Evolutionary conservation across 495 filamentous ascomycete genomes (phyloP).

Genomic region (Penicillium egyptiacum): DNA sequence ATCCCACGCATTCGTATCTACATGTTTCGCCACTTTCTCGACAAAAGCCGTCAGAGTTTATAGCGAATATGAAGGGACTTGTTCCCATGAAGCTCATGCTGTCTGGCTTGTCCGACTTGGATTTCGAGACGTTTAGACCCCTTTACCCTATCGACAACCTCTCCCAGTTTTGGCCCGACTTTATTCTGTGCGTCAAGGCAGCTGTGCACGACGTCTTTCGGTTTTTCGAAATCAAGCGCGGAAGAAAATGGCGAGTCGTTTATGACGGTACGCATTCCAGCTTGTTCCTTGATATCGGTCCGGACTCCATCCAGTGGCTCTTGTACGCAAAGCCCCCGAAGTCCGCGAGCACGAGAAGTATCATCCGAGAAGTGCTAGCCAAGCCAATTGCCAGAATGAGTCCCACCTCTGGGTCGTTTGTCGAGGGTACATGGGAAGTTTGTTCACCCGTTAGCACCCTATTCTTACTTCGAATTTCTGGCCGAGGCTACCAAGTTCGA

Average conservation of each 20-base stretch:
- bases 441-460: constrained; percentile 41
- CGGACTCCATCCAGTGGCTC: constrained; percentile 49
- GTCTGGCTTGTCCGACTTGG: constrained; percentile 30
- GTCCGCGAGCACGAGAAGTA: constrained; percentile 38
- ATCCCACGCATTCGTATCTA: constrained; percentile 55
- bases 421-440: constrained; percentile 55
- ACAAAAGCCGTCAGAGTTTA: constrained; percentile 48
- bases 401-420: constrained; percentile 27
- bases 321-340: constrained; percentile 50
- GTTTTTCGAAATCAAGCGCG: constrained; percentile 48
- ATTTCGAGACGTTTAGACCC: constrained; percentile 25
- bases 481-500: constrained; percentile 22
- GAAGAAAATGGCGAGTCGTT: constrained; percentile 50
- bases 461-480: constrained; percentile 22
- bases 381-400: constrained; percentile 58
- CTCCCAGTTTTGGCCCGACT: constrained; percentile 37
- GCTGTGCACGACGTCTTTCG: constrained; percentile 44
- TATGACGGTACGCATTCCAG: constrained; percentile 51
- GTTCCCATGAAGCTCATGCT: constrained; percentile 51
- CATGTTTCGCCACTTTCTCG: constrained; percentile 27
- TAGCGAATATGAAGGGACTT: constrained; percentile 39
- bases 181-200: constrained; percentile 30
- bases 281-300: constrained; percentile 51
- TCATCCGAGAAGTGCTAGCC: constrained; percentile 46
- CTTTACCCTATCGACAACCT: constrained; percentile 7